A percentile compares a stretch with the other conserved stretches of the same genome.
Conservation (phyloP, 495 filamentous ascomycete genomes). For the Xeromyces bisporus region DNA sequence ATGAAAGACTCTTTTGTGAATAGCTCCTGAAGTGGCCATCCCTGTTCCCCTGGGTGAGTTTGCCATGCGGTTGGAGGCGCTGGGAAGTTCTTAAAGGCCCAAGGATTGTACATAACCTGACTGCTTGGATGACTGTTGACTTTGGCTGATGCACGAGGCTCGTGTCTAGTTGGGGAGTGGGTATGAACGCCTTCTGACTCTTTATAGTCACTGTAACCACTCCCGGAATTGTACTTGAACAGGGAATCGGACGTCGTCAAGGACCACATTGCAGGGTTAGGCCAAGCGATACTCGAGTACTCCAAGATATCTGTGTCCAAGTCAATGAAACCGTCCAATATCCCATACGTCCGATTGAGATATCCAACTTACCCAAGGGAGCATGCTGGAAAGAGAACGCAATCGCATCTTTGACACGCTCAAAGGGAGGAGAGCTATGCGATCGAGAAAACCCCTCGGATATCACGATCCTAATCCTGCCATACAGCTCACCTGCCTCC, state of each 20-base stretch:
- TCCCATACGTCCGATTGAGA: not conserved
- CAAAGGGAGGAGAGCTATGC: slow-evolving; percentile 36
- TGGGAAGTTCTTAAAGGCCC: slow-evolving; percentile 13
- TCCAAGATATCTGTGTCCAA: slow-evolving; percentile 50
- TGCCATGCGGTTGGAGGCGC: slow-evolving; percentile 7
- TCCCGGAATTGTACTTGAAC: slow-evolving; percentile 18
- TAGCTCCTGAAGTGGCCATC: slow-evolving; percentile 9
- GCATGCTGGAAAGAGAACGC: slow-evolving; percentile 79
- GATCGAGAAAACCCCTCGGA: slow-evolving; percentile 48
- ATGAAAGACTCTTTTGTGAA: slow-evolving; percentile 22
- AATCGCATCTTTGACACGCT: slow-evolving; percentile 56
- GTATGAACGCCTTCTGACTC: slow-evolving; percentile 27
- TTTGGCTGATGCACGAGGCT: slow-evolving; percentile 5
- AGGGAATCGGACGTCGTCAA: slow-evolving; percentile 25
- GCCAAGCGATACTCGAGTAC: slow-evolving; percentile 64
- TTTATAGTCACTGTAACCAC: slow-evolving; percentile 9
- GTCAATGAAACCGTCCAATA: slow-evolving; percentile 3
- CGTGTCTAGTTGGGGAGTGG: slow-evolving; percentile 32
- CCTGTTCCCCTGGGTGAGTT: slow-evolving; percentile 6
- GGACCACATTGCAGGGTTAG: slow-evolving; percentile 57
- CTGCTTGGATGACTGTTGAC: slow-evolving; percentile 9
- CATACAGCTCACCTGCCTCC: slow-evolving; percentile 52
- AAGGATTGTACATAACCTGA: slow-evolving; percentile 9
- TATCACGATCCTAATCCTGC: slow-evolving; percentile 63
- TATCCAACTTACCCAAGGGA: slow-evolving; percentile 44